These are phyloP conservation scores for Monosporozyma siamensis DNA, from an alignment of 805 yeast species.

Conservation along the genomic window DNA sequence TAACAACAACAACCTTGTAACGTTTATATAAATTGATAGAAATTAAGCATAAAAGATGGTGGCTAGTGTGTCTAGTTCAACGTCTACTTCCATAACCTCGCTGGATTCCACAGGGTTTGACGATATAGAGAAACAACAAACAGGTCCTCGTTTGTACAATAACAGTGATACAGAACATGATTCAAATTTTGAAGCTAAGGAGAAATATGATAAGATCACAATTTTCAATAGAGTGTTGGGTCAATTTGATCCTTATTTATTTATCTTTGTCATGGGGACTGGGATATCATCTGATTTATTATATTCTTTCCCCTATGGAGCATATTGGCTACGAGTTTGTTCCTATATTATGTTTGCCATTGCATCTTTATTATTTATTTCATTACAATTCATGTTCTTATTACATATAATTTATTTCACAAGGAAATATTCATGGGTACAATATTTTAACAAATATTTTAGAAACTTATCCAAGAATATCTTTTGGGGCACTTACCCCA, in stretches of 20 bases:
- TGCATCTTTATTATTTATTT: conserved; percentile 40
- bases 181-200: too few species aligned
- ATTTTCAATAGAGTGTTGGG: conserved; percentile 4
- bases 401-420: conserved; percentile 33
- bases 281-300: conserved; percentile 63
- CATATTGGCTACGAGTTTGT: conserved; percentile 47
- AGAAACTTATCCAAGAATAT: conserved; percentile 41
- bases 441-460: conserved; percentile 25
- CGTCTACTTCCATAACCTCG: not conserved
- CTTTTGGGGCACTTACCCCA: conserved; percentile 69
- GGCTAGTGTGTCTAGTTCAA: not conserved
- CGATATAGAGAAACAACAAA: not conserved
- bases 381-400: conserved; percentile 35
- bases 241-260: conserved; percentile 48
- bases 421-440: conserved; percentile 13
- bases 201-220: not conserved
- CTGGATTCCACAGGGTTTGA: not conserved
- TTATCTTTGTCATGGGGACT: conserved; percentile 75
- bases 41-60: too few species aligned
- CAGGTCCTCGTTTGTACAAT: not conserved
- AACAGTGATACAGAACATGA: not conserved
- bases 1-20: not conserved
- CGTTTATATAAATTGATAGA: too few species aligned
- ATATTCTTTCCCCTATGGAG: conserved; percentile 55
- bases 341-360: conserved; percentile 58